Evolutionary conservation across 192 early-diverging fungal species (phyloP).

Genomic region (Gonapodya sp.): DNA sequence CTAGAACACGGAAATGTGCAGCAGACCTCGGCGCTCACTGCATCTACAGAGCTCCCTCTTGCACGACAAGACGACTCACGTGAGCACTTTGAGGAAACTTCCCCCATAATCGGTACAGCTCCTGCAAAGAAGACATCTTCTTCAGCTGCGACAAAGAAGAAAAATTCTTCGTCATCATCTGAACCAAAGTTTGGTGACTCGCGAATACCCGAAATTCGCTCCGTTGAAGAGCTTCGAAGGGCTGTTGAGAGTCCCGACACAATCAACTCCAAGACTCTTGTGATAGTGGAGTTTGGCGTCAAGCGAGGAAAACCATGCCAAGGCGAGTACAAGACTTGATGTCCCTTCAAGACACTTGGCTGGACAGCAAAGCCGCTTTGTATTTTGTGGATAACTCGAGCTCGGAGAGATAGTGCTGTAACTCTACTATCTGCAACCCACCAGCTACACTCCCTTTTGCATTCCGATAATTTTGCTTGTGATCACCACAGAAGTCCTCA

Average conservation of each 20-base stretch:
- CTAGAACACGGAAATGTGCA: background rate
- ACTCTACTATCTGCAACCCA: no score
- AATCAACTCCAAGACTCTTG: background rate
- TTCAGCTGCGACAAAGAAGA: background rate
- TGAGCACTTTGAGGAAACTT: no score
- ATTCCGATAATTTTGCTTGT: no score
- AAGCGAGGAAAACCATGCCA: background rate
- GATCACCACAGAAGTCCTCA: no score
- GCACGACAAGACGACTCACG: no score
- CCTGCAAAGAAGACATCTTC: background rate
- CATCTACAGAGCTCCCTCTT: no score
- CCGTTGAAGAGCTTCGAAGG: background rate
- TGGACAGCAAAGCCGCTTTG: no score
- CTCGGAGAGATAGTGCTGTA: no score
- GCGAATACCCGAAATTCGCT: background rate
- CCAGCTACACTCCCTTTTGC: no score
- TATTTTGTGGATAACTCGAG: no score
- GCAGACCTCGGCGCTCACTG: no score
- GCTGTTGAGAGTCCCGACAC: background rate
- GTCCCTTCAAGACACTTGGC: background rate
- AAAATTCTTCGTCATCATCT: background rate
- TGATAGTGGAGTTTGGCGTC: background rate
- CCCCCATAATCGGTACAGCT: background rate
- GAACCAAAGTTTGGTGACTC: background rate
- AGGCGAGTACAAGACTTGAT: background rate